Base-by-base conservation (phyloP, 306 rosid genomes). In the Dalbergia cochinchinensis region DNA sequence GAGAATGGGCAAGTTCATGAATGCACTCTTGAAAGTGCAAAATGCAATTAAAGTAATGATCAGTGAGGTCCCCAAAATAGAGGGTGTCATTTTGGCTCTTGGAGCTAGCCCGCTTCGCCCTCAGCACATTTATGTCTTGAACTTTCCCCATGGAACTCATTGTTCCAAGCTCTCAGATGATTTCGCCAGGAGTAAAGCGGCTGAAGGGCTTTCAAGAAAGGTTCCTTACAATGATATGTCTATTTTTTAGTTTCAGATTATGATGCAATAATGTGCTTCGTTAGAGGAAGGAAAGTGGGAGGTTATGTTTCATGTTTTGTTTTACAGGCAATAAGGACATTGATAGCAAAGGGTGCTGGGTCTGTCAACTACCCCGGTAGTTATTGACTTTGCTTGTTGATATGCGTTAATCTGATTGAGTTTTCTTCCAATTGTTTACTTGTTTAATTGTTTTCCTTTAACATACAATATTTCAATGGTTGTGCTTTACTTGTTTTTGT, bases 91-190 rank as follows among this genome's bases (percentile, higher is more conserved):
- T 67, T 75, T 95, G 88, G 92, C 90, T 59, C 88, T 95, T 69
- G 99, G 99, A 64, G 88, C 89, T 19, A 90, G 90, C 87, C 91
- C 93, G 15, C 80, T 86, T 20, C 89, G 98, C 39, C 97, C 99
- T 57, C 96, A 79, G 57, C 79, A 86, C 58, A 88, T 90, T 69
- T 95, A 90, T 50, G 89, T 77, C 67, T 62, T 95, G 80, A 77
- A 86, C 83, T 92, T 91, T 78, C 80, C 86, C 5, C 65, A 70
- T 54, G 86, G 78, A 67, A 68, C 53, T 37, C 74, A 41, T 75
- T 66, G 48, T 64, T 47, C 84, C 60, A 31, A 60, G 15, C 87
- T 13, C 8, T 77, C 68, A 14, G 82, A 70, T 73, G 89, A 90
- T 80, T 95, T 95, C 67, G 63, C 65, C 33, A 86, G 92, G 77